Evolutionary conservation across 371 early-diverging fungal species (phyloP), one percentile per base, ranked within the genome.

Genomic region (Homolaphlyctis polyrhiza): DNA sequence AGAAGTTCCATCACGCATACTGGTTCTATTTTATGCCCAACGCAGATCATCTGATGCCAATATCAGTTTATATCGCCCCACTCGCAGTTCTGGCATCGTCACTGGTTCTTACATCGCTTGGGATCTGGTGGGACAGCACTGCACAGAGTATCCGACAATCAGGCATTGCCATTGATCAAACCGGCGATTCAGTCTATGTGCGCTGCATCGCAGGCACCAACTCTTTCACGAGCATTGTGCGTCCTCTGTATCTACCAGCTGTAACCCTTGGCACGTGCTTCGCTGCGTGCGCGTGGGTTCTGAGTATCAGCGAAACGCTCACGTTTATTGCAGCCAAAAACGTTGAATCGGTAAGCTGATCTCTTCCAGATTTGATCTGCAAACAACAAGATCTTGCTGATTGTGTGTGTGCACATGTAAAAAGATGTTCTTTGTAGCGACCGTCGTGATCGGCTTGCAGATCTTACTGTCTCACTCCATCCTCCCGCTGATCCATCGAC

Each of bases 1-100:
- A 97, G 66, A 88, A 92, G 61, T 84, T 97, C 35, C 98, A 97
- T 67, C 97, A 96, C 66, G 91, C 96, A 11, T 95, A 91, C 79
- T 94, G 93, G 80, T 95, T 96, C 65, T 97, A 97, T 71, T 73
- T 95, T 18, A 79, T 96, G 65, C 89, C 91, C n/a, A 78, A 82
- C 18, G 82, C 88, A 28, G 64, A 74, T 23, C 82, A 81, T 29
- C 95, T 90, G 75, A 88, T 95, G 16, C 93, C 96, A 1, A 89
- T 97, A 48, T 90, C 90, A 30, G 83, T 89, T 57, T 97, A 94
- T 66, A 86, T 94, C 71, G 92, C 92, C 1, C 92, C 95, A 0
- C 81, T 89, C 2, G 86, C 88, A 33, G 51, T 74, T 18, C 66
- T 74, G 0, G 62, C 72, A 16, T 51, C 66, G 14, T 58, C 71